Conservation (phyloP, 108 stramenopile species). For the Seminavis robusta region DNA sequence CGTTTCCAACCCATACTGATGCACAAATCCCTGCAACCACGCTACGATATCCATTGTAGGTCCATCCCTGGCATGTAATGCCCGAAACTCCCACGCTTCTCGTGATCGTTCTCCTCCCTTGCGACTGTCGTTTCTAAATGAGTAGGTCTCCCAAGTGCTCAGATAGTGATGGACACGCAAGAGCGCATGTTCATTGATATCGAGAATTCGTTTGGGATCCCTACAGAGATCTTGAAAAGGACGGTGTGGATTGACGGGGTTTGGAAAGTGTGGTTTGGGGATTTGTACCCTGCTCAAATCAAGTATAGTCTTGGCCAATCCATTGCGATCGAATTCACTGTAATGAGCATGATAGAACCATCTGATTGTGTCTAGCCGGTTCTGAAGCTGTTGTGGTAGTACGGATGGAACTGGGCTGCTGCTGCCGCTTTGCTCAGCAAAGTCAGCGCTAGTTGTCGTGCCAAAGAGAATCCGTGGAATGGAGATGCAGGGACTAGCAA, state of each 20-base stretch:
- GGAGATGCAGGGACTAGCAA: slow-evolving; percentile 14
- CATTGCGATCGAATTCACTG: slow-evolving; percentile 41
- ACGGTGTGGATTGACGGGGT: slow-evolving; percentile 11
- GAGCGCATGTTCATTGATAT: slow-evolving; percentile 3
- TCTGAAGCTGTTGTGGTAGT: too few species aligned
- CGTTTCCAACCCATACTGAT: slow-evolving; percentile 1
- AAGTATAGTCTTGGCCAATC: slow-evolving; percentile 39
- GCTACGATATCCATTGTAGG: neutral
- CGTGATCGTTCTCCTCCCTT: slow-evolving; percentile 16
- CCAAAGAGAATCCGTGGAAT: slow-evolving; percentile 14
- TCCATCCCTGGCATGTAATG: slow-evolving; percentile 16
- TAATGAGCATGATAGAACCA: slow-evolving; percentile 33
- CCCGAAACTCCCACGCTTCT: slow-evolving; percentile 29
- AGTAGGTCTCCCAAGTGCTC: slow-evolving; percentile 15
- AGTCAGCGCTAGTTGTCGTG: too few species aligned
- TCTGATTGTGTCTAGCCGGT: slow-evolving; percentile 46
- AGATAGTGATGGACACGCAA: slow-evolving; percentile 26
- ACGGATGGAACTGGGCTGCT: too few species aligned
- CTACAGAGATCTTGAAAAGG: slow-evolving; percentile 9
- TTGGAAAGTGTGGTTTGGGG: slow-evolving; percentile 4
- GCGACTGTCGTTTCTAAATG: slow-evolving; percentile 21
- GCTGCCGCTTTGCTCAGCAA: neutral
- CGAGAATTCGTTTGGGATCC: slow-evolving; percentile 8
- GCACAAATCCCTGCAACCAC: slow-evolving; percentile 15
- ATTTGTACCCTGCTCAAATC: slow-evolving; percentile 39